Percentiles rank a stretch among this genome's conserved stretches.
phyloP scores from a whole-genome alignment of 2,329 filamentous ascomycete species.

The Aciculosporium take region DNA sequence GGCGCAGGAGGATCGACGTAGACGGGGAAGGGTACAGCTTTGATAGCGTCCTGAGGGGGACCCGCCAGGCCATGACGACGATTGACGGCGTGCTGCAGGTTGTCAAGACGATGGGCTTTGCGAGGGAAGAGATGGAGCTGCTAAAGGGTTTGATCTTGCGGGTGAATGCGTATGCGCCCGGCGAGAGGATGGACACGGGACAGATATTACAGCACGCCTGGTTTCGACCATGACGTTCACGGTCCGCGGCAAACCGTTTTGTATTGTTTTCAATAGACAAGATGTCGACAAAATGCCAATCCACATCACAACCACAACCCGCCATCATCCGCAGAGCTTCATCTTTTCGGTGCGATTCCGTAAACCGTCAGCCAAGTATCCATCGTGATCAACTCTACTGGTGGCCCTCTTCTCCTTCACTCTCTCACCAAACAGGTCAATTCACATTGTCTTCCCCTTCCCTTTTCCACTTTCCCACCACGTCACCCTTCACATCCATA shows the following conservation, averaged over 20 bases:
- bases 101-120: conserved; percentile 5
- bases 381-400: too few species aligned
- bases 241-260: too few species aligned
- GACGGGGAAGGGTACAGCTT: conserved; percentile 1
- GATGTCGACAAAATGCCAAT: too few species aligned
- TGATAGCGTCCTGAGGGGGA: conserved; percentile 1
- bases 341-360: too few species aligned
- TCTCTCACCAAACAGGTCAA: neutral
- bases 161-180: conserved; percentile 10
- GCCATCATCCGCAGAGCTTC: too few species aligned
- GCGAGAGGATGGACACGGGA: conserved; percentile 7
- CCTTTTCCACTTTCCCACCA: neutral
- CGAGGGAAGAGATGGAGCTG: conserved; percentile 10
- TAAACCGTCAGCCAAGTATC: too few species aligned
- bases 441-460: too few species aligned
- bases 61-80: conserved; percentile 1
- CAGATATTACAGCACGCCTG: conserved; percentile 12
- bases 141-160: conserved; percentile 14
- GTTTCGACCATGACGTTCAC: conserved; percentile 8
- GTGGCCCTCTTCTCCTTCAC: neutral
- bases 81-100: conserved; percentile 4
- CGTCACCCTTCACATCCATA: neutral
- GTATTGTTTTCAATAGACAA: too few species aligned
- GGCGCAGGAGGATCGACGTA: conserved; percentile 1
- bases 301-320: too few species aligned